Evolutionary conservation across 345 rosid species (phyloP).

Genomic region (Hirschfeldia incana): DNA sequence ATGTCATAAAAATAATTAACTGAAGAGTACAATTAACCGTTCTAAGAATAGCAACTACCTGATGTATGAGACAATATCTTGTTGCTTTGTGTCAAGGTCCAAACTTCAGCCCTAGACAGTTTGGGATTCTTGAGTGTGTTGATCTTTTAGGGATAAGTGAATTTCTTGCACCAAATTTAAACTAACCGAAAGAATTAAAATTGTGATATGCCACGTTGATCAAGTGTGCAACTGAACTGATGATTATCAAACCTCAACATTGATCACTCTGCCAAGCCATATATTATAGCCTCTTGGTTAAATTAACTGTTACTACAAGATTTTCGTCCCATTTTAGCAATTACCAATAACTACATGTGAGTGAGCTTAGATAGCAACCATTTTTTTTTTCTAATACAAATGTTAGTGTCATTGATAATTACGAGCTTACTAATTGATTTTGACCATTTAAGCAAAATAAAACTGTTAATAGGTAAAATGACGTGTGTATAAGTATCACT

Average conservation of each 20-base stretch:
- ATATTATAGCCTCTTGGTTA: not conserved
- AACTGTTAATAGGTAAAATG: not conserved
- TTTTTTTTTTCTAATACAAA: not conserved
- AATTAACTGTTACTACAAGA: not conserved
- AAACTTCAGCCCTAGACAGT: not conserved
- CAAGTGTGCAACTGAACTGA: not conserved
- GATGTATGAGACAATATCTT: not conserved
- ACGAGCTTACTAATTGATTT: not conserved
- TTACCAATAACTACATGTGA: not conserved
- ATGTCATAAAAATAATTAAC: not conserved
- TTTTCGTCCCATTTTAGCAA: not conserved
- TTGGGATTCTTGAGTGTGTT: not conserved
- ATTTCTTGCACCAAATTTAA: not conserved
- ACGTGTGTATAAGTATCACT: not conserved
- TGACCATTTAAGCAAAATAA: not conserved
- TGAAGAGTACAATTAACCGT: not conserved
- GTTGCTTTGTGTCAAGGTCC: not conserved
- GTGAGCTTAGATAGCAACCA: not conserved
- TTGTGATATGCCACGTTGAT: not conserved
- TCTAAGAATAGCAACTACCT: not conserved
- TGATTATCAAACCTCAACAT: not conserved
- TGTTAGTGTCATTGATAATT: not conserved
- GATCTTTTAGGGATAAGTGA: not conserved
- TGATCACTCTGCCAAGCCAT: not conserved
- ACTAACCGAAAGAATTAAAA: not conserved